Base-by-base conservation (phyloP, 176 grass and related monocot species). In the Triticum monococcum region DNA sequence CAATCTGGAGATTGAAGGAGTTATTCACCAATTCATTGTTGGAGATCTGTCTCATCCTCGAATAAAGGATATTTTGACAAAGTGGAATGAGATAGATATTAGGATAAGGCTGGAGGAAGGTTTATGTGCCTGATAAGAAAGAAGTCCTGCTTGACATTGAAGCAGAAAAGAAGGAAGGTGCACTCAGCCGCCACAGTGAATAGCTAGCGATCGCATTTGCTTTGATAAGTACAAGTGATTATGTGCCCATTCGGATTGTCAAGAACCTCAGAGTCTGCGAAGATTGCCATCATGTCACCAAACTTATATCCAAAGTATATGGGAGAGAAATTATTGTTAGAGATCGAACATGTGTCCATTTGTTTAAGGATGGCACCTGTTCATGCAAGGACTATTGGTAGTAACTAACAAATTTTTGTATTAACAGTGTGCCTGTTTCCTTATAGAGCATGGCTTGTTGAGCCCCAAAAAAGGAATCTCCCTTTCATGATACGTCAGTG, bases 291-390 rank as follows among this genome's bases (percentile, higher is more conserved):
- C 89, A 81, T 82, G 89, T 88, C 77, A 91, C 82, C 17, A 88
- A 88, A 85, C 86, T 91, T 78, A 88, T 91, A 88, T 91, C 89
- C 30, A 91, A 91, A 91, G 77, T 91, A 64, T 91, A 91, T 78
- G 76, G 63, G 31, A 60, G 89, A 81, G 86, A 91, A 81, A 91
- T 91, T 76, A 22, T 88, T 88, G 86, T 91, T 77, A 84, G 89
- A 88, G 89, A 91, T 31, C 68, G 82, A 76, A 85, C 69, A 64
- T 82, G 82, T 67, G 88, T 88, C 86, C 86, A 91, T 88, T 80
- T 91, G 62, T 91, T 91, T 18, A 91, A 88, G 85, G 77, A 61
- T 69, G 86, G 86, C 3, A 81, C 46, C 24, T 91, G 89, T 32
- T 88, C 86, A 0, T 91, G 89, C 82, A 91, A 81, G 80, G 86